Evolutionary conservation across 2,329 filamentous ascomycete species (phyloP), one percentile per base, ranked within the genome.

Genomic region (Beauveria sp.): DNA sequence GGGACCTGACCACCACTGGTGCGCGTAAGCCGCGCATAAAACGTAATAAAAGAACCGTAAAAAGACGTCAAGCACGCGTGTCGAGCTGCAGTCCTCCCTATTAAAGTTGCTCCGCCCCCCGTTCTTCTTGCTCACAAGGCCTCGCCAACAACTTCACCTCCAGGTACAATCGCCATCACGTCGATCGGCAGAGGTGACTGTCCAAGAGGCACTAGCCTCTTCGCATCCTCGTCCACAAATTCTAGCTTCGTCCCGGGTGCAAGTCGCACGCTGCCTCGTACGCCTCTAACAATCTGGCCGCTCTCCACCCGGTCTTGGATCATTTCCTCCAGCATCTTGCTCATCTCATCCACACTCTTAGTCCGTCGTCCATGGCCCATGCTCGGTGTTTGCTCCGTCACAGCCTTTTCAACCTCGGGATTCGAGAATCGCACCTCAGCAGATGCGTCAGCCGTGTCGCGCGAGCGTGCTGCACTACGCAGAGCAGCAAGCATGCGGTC

Each of bases 291-390:
- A 24, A 91, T 76, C 59, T 90, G 85, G 24, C 89, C 90, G 57
- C 80, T 85, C 67, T 94, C 90, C 58, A 96, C 89, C 62, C 89
- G 86, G 70, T 93, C 90, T 70, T 92, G 89, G 63, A 97, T 94
- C 93, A 97, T 97, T 75, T 96, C 91, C 69, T 97, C 93, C 28
- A 97, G 82, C 77, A 97, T 92, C 68, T 87, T 85, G 66, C 90
- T 96, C 86, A 97, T 92, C 74, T 96, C 92, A 67, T 96, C 92
- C 40, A 94, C 89, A 66, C 89, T 91, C 77, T 83, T 85, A 14
- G 79, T 79, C 55, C 83, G 81, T 65, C 80, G 82, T 57, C 81
- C 81, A n/a, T 73, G 68, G n/a, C 58, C 30, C 28, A 64, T 66
- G 3, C 55, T 47, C 34, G 66, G 53, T 44, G 66, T 62, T 79